Evolutionary conservation across 805 yeast species (phyloP).

Genomic region (Myxozyma mucilagina): DNA sequence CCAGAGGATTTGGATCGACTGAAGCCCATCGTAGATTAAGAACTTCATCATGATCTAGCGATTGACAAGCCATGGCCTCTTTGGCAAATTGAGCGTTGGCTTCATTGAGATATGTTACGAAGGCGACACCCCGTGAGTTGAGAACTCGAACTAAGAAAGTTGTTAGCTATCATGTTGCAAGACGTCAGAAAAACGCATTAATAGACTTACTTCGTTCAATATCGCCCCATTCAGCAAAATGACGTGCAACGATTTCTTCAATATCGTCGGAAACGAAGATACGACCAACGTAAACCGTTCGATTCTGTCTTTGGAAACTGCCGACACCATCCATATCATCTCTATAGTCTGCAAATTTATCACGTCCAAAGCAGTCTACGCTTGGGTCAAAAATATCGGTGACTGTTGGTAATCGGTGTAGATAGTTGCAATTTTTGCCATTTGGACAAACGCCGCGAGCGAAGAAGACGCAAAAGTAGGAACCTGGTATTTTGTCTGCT

Average conservation of each 20-base stretch:
- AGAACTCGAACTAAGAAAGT: conserved; percentile 50
- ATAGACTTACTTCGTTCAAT: conserved; percentile 50
- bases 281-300: conserved; percentile 73
- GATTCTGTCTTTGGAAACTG: conserved; percentile 64
- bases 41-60: conserved; percentile 64
- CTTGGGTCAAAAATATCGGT: conserved; percentile 63
- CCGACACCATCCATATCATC: conserved; percentile 98
- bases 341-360: conserved; percentile 72
- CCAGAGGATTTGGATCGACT: conserved; percentile 78
- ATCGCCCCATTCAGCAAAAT: conserved; percentile 74
- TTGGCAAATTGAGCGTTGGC: conserved; percentile 88
- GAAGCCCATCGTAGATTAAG: conserved; percentile 83
- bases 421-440: conserved; percentile 67
- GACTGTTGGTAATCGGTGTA: conserved; percentile 70
- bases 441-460: conserved; percentile 84
- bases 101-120: conserved; percentile 69
- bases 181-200: not conserved
- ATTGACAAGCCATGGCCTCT: conserved; percentile 89
- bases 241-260: conserved; percentile 47
- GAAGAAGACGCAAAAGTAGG: conserved; percentile 75
- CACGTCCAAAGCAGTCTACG: conserved; percentile 90
- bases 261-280: conserved; percentile 49
- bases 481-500: conserved; percentile 54
- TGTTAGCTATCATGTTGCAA: not conserved
- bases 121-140: conserved; percentile 67